Conservation (phyloP, 108 stramenopile genomes). For the Cyclostephanos tholiformis region DNA sequence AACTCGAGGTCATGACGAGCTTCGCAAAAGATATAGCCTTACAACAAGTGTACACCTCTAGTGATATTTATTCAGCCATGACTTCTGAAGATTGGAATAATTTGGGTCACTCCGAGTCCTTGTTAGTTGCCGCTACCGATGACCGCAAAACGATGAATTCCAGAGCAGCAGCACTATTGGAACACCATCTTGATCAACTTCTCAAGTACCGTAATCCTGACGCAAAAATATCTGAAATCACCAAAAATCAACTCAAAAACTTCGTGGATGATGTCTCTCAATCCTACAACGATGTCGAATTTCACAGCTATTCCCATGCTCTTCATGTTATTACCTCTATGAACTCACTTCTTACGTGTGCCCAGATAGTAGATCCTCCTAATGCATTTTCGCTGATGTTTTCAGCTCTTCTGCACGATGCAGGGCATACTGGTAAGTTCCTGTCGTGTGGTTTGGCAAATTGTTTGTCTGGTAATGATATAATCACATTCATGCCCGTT, state of each 20-base stretch:
- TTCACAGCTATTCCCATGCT: constrained; percentile 37
- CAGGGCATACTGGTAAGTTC: constrained; percentile 47
- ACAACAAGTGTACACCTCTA: not conserved
- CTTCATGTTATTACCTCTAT: constrained; percentile 33
- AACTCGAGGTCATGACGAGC: constrained; percentile 17
- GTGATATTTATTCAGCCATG: constrained; percentile 4
- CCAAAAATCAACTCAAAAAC: constrained; percentile 23
- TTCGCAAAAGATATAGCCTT: constrained; percentile 3
- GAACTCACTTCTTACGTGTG: constrained; percentile 36
- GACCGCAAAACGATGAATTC: not conserved
- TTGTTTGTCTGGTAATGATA: not conserved
- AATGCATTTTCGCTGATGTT: constrained; percentile 49
- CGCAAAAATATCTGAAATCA: not conserved
- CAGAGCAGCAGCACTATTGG: constrained; percentile 2
- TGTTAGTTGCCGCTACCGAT: constrained; percentile 1
- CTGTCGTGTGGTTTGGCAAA: not conserved
- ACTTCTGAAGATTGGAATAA: not conserved
- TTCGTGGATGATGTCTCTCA: constrained; percentile 28
- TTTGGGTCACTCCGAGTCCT: not conserved
- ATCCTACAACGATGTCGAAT: constrained; percentile 26
- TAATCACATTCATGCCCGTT: not conserved
- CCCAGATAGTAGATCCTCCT: constrained; percentile 29
- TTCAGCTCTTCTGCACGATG: constrained; percentile 55
- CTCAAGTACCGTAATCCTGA: constrained; percentile 3
- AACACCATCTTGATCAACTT: not conserved